Evolutionary conservation across 306 rosid species (phyloP), one percentile per base, ranked within the genome.

Genomic region (Lagenaria siceraria): DNA sequence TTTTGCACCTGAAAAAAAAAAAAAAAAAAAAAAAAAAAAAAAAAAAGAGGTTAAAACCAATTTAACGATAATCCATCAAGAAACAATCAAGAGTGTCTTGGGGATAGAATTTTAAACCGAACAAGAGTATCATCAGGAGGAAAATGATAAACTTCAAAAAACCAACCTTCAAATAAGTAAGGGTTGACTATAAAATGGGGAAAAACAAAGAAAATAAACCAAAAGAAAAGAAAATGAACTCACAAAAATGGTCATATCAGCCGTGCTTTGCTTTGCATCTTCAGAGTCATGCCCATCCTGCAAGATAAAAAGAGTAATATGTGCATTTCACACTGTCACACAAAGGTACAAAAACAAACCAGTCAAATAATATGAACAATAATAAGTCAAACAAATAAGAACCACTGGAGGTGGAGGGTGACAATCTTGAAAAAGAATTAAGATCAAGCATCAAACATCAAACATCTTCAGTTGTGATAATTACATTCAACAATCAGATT

Each of bases 161-260:
- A 22, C 22, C 40, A 14, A 25, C 9, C 59, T 25, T 17, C 40
- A 8, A 46, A 48, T 8, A 24, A 49, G 36, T 14, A 25, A 22
- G n/a, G 76, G 58, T 70, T 13, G 58, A 46, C 58, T 3, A 46
- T 70, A 21, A 14, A 43, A 43, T 21, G 33, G 29, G 29, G 52
- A 61, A 29, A 17, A 61, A 66, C 17, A 66, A 22, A 74, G 46
- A 63, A 74, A 74, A 75, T 31, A 43, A 58, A 3, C 73, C 48
- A 31, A 73, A 38, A 62, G 68, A 4, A 75, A 48, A 62, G 69
- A 4, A 53, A 38, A 78, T 76, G 51, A 78, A 87, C 98, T 91
- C 84, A 94, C 96, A 84, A 91, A 94, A 83, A 84, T 89, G n/a
- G 98, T 90, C 98, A 94, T 94, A 81, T 94, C 98, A 29, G 98